Base-by-base conservation (phyloP, 2,329 filamentous ascomycete species). In the Corniculantispora saksenae region DNA sequence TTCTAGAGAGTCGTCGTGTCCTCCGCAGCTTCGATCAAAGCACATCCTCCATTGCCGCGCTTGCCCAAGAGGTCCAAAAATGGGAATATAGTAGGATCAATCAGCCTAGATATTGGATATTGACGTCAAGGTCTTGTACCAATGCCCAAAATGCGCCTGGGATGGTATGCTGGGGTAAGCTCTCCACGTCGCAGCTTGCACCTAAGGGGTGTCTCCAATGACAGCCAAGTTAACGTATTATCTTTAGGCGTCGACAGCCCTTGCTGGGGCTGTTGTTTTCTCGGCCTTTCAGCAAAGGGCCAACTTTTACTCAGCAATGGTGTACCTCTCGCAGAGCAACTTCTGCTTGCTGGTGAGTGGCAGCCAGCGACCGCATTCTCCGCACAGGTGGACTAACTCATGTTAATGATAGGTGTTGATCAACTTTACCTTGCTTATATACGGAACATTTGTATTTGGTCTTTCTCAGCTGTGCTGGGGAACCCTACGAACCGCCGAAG, bases 241-340 rank as follows among this genome's bases (percentile, higher is more conserved):
- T n/a, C 29, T 64, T 35, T 71, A 93, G 91, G 85, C 88, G 78
- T 97, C 94, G 63, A 89, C 91, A 77, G 89, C 89, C 79, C 89
- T 97, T 75, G 94, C 94, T 72, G 90, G 88, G 69, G 87, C 89
- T 72, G 93, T 97, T 66, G 85, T 97, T 67, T 80, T 97, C 66
- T 95, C 94, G 75, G 94, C 95, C 67, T 94, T 98, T 79, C 91
- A 95, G 75, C 92, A 98, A 80, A 89, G 95, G 69, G 90, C 95
- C 69, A 99, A 99, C 80, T 99, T 98, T 84, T 99, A 99, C 81
- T 96, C 94, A 63, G 94, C 95, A 70, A 95, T 93, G 80, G 95
- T 99, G 57, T 97, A 98, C 79, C 88, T 99, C 59, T 92, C 94
- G 48, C 94, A 98, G 79, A 97, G 93, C 79, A 98, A 95, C 81